Evolutionary conservation across 192 early-diverging fungal species (phyloP), one percentile per base, ranked within the genome.

Genomic region (Backusella liffmaniae): DNA sequence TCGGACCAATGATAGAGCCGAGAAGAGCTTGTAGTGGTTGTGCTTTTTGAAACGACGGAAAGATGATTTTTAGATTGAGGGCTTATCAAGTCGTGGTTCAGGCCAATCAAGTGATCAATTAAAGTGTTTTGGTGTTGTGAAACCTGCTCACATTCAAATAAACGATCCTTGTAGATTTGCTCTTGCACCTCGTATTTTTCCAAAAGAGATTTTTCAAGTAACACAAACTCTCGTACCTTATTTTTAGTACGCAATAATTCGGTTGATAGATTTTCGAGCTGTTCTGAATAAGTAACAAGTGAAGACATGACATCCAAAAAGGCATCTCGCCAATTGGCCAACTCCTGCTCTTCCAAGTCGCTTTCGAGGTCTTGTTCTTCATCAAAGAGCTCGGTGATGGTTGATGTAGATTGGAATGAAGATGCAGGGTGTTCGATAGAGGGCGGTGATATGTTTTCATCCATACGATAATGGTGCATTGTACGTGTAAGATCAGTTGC

Each of bases 231-330:
- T 7, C 73, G 36, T 34, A 74, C 70, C 67, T 73, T 72, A 21
- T 67, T 41, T 65, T 79, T 73, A 10, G 66, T n/a, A 13, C 49
- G 35, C 13, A 79, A 34, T 1, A 73, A 46, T 6, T 79, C 73
- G 8, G 72, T 79, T 1, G 77, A 79, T 13, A 79, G 23, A 10
- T 41, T 29, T 74, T 79, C 77, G 13, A 79, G 73, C 42, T 74
- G 36, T 46, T 79, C 77, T 13, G 77, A 79, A n/a, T 79, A 73
- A 39, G 30, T 29, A 9, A 79, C 69, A 67, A 73, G 59, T 9
- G 37, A 34, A 18, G 77, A 69, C 77, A 79, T 73, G 1, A 79
- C 35, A 10, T 68, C 18, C n/a, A 79, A 51, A 23, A 79, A 79
- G 23, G 74, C 51, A 4, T 66, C 29, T 23, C 67, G 72, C 77